Conservation (phyloP, 495 filamentous ascomycete genomes). For the Aspergillus bertholletiae region DNA sequence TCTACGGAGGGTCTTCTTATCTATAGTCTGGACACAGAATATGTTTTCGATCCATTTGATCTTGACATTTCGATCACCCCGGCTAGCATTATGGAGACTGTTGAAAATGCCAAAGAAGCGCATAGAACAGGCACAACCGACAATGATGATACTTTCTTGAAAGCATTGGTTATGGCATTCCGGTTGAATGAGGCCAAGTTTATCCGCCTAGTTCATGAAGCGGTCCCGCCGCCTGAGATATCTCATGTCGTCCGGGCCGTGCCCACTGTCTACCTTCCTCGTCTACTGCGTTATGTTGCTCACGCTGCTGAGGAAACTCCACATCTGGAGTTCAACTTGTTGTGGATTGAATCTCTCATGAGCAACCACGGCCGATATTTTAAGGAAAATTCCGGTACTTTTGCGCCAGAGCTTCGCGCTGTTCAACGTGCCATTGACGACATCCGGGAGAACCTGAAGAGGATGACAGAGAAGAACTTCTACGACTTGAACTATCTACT, state of each 20-base stretch:
- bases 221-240: slow-evolving; percentile 73
- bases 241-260: slow-evolving; percentile 72
- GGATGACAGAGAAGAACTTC: slow-evolving; percentile 79
- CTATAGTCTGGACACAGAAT: slow-evolving; percentile 77
- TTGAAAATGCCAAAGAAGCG: slow-evolving; percentile 48
- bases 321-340: slow-evolving; percentile 87
- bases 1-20: slow-evolving; percentile 91
- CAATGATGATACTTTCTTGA: slow-evolving; percentile 73
- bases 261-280: slow-evolving; percentile 80
- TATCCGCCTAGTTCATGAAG: slow-evolving; percentile 79
- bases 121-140: slow-evolving; percentile 25
- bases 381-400: slow-evolving; percentile 69
- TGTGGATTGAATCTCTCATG: slow-evolving; percentile 87
- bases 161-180: slow-evolving; percentile 95
- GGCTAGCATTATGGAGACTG: slow-evolving; percentile 67
- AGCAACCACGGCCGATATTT: slow-evolving; percentile 78
- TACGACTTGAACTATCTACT: slow-evolving; percentile 83
- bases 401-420: slow-evolving; percentile 76
- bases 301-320: slow-evolving; percentile 83
- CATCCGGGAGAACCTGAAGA: slow-evolving; percentile 70
- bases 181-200: slow-evolving; percentile 79
- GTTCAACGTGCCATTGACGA: slow-evolving; percentile 72
- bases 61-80: slow-evolving; percentile 91
- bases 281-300: slow-evolving; percentile 80
- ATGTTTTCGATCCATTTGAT: slow-evolving; percentile 91